phyloP scores from a whole-genome alignment of 192 early-diverging fungal species.

The Ramicandelaber brevisporus region DNA sequence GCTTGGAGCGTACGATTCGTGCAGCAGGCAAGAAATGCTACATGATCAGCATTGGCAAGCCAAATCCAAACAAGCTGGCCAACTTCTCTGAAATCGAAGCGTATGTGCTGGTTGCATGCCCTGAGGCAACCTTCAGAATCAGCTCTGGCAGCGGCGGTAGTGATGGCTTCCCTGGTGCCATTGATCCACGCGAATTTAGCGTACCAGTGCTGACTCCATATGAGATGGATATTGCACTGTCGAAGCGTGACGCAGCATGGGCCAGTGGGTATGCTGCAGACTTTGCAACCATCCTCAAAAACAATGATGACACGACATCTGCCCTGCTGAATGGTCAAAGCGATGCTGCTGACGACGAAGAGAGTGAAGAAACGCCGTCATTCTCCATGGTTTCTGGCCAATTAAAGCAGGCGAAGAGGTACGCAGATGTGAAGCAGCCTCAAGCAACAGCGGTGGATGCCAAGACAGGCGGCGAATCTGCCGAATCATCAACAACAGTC shows the following conservation, averaged over 20 bases:
- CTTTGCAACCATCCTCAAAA: constrained; percentile 40
- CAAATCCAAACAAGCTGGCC: constrained; percentile 84
- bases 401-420: constrained; percentile 29
- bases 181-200: constrained; percentile 51
- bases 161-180: too few relatives aligned
- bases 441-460: too few relatives aligned
- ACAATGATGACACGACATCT: too few relatives aligned
- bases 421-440: too few relatives aligned
- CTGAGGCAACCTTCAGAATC: constrained; percentile 87
- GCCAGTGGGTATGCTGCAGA: constrained; percentile 35
- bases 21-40: constrained; percentile 56
- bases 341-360: constrained; percentile 11
- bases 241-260: background rate
- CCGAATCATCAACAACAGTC: too few relatives aligned
- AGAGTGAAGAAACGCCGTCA: constrained; percentile 49
- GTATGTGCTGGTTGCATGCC: constrained; percentile 80
- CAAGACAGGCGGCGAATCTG: too few relatives aligned
- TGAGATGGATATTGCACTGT: constrained; percentile 65
- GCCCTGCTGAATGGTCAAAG: constrained; percentile 17
- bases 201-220: constrained; percentile 82
- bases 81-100: constrained; percentile 92
- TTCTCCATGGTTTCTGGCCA: constrained; percentile 76
- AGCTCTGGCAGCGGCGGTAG: too few relatives aligned
- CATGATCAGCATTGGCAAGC: constrained; percentile 76
- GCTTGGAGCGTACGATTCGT: constrained; percentile 49